A percentile compares a stretch with the other conserved stretches of the same genome.
These are phyloP conservation scores for Cicer cuneatum DNA, from an alignment of 306 rosid species.

Conservation along the genomic window DNA sequence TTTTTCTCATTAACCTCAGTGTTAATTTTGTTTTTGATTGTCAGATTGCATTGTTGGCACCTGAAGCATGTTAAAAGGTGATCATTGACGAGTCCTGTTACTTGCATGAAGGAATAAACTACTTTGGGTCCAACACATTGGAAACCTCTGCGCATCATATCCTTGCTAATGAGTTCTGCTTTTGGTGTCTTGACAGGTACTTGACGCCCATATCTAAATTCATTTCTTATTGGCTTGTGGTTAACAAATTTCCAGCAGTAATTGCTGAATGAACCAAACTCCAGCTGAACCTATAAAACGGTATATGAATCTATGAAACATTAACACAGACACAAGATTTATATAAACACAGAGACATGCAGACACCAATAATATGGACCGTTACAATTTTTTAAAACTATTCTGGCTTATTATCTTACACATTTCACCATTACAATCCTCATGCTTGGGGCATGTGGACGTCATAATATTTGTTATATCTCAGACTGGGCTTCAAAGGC, in stretches of 20 bases:
- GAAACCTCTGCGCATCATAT: constrained; percentile 89
- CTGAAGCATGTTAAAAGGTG: constrained; percentile 79
- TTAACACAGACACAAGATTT: no score
- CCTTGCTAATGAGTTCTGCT: constrained; percentile 87
- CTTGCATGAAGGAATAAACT: constrained; percentile 92
- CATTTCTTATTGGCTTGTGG: constrained; percentile 67
- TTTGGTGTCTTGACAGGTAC: constrained; percentile 90
- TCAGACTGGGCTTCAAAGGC: no score
- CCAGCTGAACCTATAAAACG: constrained; percentile 65
- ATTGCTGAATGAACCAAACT: constrained; percentile 85
- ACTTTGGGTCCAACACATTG: constrained; percentile 95
- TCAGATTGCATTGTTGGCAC: constrained; percentile 55
- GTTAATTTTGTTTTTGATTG: constrained; percentile 46
- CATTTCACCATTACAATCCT: no score
- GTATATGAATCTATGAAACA: not conserved
- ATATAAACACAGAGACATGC: no score
- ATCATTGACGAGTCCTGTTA: constrained; percentile 80
- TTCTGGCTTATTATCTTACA: no score
- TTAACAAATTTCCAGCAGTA: constrained; percentile 92
- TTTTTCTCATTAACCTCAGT: constrained; percentile 46
- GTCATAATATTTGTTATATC: no score
- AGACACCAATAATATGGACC: no score
- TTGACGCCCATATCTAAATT: constrained; percentile 75
- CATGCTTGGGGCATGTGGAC: no score
- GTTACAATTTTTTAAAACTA: no score